A percentile compares a stretch with the other conserved stretches of the same genome.
These are phyloP conservation scores for Helianthus tuberosus DNA, from an alignment of 129 eudicot species.

Conservation along the genomic window DNA sequence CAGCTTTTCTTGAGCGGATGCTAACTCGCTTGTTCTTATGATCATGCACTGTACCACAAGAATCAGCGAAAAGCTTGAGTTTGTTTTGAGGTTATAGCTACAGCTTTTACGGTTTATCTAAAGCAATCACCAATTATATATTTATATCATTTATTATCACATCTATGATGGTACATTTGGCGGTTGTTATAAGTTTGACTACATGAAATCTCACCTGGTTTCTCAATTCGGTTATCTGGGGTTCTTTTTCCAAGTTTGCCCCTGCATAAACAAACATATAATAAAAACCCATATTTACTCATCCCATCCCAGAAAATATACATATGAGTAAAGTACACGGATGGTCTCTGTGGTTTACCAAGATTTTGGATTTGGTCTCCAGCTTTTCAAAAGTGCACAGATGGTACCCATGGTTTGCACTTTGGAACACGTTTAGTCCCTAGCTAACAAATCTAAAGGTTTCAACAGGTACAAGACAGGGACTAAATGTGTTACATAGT, in stretches of 20 bases:
- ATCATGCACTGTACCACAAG: conserved; percentile 74
- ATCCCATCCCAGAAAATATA: neutral
- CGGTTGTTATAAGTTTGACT: too few relatives aligned
- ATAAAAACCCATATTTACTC: neutral
- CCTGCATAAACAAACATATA: conserved; percentile 48
- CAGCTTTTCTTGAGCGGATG: conserved; percentile 85
- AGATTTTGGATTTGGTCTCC: too few relatives aligned
- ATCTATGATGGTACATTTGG: too few relatives aligned
- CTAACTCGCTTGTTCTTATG: conserved; percentile 84
- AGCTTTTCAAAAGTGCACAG: too few relatives aligned
- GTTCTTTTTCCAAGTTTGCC: conserved; percentile 84
- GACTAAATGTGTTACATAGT: too few relatives aligned
- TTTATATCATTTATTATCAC: too few relatives aligned
- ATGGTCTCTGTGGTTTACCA: too few relatives aligned
- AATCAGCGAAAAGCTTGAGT: neutral
- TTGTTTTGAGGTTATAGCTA: neutral
- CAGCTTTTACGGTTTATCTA: neutral
- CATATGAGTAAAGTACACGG: too few relatives aligned
- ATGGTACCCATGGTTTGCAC: too few relatives aligned
- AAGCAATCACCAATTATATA: conserved; percentile 1
- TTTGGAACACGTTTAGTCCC: too few relatives aligned
- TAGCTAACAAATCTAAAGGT: too few relatives aligned
- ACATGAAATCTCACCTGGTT: conserved; percentile 65
- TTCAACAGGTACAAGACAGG: too few relatives aligned
- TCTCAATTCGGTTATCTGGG: conserved; percentile 71